phyloP scores from a whole-genome alignment of 2,329 filamentous ascomycete genomes.

The Exserohilum turcica region DNA sequence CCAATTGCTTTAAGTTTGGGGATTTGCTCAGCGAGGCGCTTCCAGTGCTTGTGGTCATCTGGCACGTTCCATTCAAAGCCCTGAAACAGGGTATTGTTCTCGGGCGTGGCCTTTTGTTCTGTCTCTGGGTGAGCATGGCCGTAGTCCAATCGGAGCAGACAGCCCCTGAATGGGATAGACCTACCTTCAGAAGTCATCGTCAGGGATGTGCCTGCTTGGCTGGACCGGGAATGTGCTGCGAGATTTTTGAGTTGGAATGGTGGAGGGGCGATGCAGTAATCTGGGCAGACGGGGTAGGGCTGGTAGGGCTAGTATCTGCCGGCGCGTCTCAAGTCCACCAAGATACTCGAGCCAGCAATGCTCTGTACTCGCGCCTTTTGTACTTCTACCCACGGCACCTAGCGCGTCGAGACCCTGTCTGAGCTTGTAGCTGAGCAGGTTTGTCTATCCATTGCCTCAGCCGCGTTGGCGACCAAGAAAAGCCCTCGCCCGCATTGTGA shows the following conservation, averaged over 20 bases:
- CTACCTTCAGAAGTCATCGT: conserved; percentile 39
- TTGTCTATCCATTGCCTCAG: conserved; percentile 22
- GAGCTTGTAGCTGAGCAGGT: conserved; percentile 20
- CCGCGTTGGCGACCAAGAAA: conserved; percentile 8
- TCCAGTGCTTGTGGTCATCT: conserved; percentile 64
- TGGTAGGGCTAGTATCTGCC: no score
- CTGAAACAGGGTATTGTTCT: conserved; percentile 63
- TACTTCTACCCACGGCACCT: conserved; percentile 11
- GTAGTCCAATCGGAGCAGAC: not conserved
- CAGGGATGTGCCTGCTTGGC: not conserved
- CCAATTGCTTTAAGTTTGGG: conserved; percentile 64
- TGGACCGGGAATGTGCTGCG: not conserved
- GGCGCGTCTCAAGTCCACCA: not conserved
- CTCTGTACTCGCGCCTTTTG: not conserved
- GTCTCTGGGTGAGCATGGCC: conserved; percentile 11
- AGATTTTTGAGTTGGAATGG: not conserved
- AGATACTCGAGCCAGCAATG: not conserved
- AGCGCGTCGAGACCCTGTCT: conserved; percentile 12
- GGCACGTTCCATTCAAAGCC: conserved; percentile 76
- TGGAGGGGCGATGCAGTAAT: not conserved
- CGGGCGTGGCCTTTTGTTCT: conserved; percentile 41
- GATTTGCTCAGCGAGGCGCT: conserved; percentile 59
- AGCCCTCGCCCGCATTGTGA: conserved; percentile 5
- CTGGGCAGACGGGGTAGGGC: not conserved
- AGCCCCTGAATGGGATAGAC: not conserved